Percentiles rank a stretch among this genome's conserved stretches.
Conservation (phyloP, 2,329 filamentous ascomycete genomes). For the Fusarium stilboides region DNA sequence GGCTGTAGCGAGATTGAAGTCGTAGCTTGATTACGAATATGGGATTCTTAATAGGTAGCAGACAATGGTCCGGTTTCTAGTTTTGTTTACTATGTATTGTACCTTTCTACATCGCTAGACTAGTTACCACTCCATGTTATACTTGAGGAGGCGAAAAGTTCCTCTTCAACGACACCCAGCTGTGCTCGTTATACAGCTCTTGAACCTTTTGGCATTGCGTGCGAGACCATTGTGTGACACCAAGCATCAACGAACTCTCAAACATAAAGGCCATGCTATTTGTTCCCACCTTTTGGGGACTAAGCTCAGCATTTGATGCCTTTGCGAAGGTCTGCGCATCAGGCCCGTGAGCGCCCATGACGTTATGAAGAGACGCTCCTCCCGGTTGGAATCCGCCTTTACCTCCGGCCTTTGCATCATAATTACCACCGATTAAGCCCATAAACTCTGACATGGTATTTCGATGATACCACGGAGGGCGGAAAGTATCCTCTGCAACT, state of each 20-base stretch:
- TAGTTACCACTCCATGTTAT: no score
- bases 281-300: conserved; percentile 70
- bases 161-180: conserved; percentile 78
- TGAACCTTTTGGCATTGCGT: conserved; percentile 71
- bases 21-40: no score
- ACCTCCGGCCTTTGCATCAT: conserved; percentile 72
- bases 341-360: conserved; percentile 77
- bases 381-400: conserved; percentile 69
- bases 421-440: conserved; percentile 69
- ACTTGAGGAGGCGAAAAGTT: conserved; percentile 68
- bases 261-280: conserved; percentile 79
- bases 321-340: conserved; percentile 70
- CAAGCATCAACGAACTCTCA: conserved; percentile 77
- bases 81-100: no score
- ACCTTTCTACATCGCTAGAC: no score
- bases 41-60: no score
- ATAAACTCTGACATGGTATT: conserved; percentile 78
- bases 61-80: no score
- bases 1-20: no score
- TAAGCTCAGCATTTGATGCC: conserved; percentile 67
- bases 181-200: conserved; percentile 82
- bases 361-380: conserved; percentile 76
- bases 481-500: conserved; percentile 77
- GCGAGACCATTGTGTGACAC: conserved; percentile 78
- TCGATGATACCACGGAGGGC: conserved; percentile 79